phyloP scores from a whole-genome alignment of 768 basidiomycete genomes.

The Exidia glandulosa region DNA sequence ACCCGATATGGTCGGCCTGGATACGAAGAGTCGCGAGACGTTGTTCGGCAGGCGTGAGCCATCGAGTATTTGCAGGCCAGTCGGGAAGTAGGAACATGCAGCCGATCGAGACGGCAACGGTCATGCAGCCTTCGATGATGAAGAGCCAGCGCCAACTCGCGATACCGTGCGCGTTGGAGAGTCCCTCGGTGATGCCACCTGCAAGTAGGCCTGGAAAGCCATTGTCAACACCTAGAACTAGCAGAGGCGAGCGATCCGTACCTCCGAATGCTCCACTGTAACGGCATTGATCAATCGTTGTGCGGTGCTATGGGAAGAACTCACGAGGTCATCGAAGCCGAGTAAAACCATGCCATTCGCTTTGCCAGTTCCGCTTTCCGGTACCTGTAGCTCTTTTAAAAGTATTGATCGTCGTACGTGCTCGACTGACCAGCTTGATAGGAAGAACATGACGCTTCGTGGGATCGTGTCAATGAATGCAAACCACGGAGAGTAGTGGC shows the following conservation, averaged over 20 bases:
- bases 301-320: background rate
- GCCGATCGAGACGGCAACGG: background rate
- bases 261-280: background rate
- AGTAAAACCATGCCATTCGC: background rate
- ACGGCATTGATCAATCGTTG: background rate
- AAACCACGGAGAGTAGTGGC: background rate
- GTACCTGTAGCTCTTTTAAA: background rate
- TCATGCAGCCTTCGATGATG: background rate
- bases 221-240: too few species aligned
- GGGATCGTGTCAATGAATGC: background rate
- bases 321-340: background rate
- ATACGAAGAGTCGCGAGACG: background rate
- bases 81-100: background rate
- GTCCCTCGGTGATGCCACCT: background rate
- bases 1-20: background rate
- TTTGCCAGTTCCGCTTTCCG: background rate
- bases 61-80: slow-evolving; percentile 1
- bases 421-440: background rate
- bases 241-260: background rate
- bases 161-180: background rate
- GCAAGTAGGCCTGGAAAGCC: background rate
- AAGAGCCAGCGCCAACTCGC: background rate
- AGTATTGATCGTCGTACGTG: too few species aligned
- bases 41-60: slow-evolving; percentile 1
- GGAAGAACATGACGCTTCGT: background rate